Percentiles rank a stretch among this genome's conserved stretches.
These are phyloP conservation scores for Tagetes patula DNA, from an alignment of 129 eudicot genomes.

Conservation along the genomic window DNA sequence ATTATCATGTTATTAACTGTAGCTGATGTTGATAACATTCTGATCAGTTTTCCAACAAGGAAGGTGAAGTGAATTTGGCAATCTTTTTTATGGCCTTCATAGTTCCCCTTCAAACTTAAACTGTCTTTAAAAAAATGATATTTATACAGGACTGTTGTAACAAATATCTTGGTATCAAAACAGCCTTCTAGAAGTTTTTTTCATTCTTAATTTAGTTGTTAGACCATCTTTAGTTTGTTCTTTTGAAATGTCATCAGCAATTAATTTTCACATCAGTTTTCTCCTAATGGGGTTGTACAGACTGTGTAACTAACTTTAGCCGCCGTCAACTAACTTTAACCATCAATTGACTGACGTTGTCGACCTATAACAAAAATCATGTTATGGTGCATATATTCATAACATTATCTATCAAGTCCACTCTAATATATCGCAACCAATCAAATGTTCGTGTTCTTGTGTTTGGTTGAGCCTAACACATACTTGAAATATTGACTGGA, in stretches of 20 bases:
- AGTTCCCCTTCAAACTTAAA: slow-evolving; percentile 38
- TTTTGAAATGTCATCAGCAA: not conserved
- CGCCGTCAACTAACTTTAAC: not conserved
- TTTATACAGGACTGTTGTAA: slow-evolving; percentile 9
- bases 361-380: not conserved
- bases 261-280: not conserved
- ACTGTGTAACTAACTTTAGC: not conserved
- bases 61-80: slow-evolving; percentile 27
- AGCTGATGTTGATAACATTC: slow-evolving; percentile 11
- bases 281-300: not conserved
- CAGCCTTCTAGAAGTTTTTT: slow-evolving; percentile 14
- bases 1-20: slow-evolving; percentile 12
- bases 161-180: slow-evolving; percentile 1
- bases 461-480: too few relatives aligned
- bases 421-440: not conserved
- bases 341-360: not conserved
- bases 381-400: not conserved
- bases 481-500: too few relatives aligned
- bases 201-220: not conserved
- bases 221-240: too few relatives aligned
- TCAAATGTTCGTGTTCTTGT: too few relatives aligned
- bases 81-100: slow-evolving; percentile 6
- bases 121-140: slow-evolving; percentile 9
- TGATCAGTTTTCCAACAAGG: slow-evolving; percentile 22
- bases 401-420: not conserved